These are phyloP conservation scores for Lachancea cidri DNA, from an alignment of 805 yeast genomes.

Conservation along the genomic window DNA sequence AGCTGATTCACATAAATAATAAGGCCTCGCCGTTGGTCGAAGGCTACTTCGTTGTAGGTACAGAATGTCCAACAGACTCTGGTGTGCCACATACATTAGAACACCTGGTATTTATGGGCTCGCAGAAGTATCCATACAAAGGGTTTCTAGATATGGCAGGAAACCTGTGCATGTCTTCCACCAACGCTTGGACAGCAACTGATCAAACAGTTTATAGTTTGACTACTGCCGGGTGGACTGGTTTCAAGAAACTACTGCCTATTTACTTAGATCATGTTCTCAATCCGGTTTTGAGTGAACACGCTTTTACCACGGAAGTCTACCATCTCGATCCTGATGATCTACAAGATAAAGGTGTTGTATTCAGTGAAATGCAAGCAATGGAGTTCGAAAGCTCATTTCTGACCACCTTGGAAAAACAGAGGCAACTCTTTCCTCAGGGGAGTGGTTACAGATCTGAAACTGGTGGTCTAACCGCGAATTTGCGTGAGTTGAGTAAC, in stretches of 20 bases:
- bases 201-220: slow-evolving; percentile 94
- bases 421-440: slow-evolving; percentile 47
- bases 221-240: slow-evolving; percentile 94
- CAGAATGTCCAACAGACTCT: slow-evolving; percentile 80
- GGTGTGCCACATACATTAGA: slow-evolving; percentile 96
- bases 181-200: slow-evolving; percentile 96
- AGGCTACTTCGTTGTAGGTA: slow-evolving; percentile 95
- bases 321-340: slow-evolving; percentile 90
- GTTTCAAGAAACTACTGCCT: slow-evolving; percentile 78
- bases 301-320: slow-evolving; percentile 90
- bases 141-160: slow-evolving; percentile 87
- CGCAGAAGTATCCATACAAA: slow-evolving; percentile 81
- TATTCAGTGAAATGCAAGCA: slow-evolving; percentile 95
- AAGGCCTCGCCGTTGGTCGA: slow-evolving; percentile 83
- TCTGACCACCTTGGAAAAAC: slow-evolving; percentile 53
- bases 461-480: slow-evolving; percentile 85
- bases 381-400: slow-evolving; percentile 76
- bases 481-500: slow-evolving; percentile 66
- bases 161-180: slow-evolving; percentile 72
- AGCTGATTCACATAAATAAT: slow-evolving; percentile 61
- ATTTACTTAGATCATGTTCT: slow-evolving; percentile 84
- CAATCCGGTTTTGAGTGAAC: slow-evolving; percentile 81
- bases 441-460: slow-evolving; percentile 85
- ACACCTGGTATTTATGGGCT: slow-evolving; percentile 93
- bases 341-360: slow-evolving; percentile 86